Evolutionary conservation across 768 basidiomycete genomes (phyloP), one percentile per base, ranked within the genome.

Genomic region (Cyathus striatus): DNA sequence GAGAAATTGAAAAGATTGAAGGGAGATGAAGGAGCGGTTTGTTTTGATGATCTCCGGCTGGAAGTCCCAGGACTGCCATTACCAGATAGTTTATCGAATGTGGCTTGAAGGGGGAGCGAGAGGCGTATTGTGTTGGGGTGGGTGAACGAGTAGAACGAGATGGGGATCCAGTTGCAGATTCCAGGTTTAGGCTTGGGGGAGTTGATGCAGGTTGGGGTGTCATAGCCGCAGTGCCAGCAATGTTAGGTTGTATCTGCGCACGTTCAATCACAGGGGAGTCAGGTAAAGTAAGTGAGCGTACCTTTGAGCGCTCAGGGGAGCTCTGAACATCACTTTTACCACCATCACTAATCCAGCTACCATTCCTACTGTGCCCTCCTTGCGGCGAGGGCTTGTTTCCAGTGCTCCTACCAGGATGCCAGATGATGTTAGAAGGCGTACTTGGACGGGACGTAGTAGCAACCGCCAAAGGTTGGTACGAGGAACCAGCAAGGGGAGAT

Each of bases 341-440:
- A 30, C 49, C 56, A 39, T 74, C 73, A 43, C 72, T 76, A 16
- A 70, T 63, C 72, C 76, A 78, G 51, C 82, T 87, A 38, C 73
- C 77, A 50, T 75, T 79, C 49, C 80, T 68, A 44, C 62, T 78
- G 50, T 83, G 82, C 18, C 57, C 61, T 24, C 9, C 27, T 7
- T n/a, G n/a, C n/a, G n/a, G 27, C 9, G 27, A 30, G n/a, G 50
- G 21, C 49, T 49, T 20, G 48, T 63, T 57, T 41, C 58, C 48
- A 47, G 58, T 39, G 50, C 53, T 54, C 46, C 49, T 42, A 42
- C 47, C 64, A 58, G 53, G 57, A 49, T 63, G 78, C 86, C 86
- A 89, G n/a, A 78, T 76, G 41, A 87, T 73, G 57, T 84, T 86
- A 1, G 88, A 89, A 25, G 87, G 87, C 7, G 76, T 78, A 22